Conservation (phyloP, 1,139 yeast species). For the Blastobotrys malaysiensis region DNA sequence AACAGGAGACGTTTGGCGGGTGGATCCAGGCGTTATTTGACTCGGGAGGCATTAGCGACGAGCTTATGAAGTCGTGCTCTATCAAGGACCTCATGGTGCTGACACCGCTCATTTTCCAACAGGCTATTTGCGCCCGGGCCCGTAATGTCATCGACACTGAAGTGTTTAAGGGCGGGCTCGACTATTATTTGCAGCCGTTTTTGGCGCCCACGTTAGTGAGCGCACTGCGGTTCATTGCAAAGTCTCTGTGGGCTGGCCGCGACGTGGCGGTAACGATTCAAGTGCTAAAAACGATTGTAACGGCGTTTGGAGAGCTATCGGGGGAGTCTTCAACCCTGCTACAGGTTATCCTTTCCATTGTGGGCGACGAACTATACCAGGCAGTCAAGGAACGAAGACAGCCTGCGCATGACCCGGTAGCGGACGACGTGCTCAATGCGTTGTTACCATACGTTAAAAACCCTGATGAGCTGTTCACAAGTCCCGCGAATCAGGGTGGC, state of each 20-base stretch:
- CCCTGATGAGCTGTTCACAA: conserved; percentile 1
- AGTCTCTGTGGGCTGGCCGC: conserved; percentile 35
- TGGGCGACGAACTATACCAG: conserved; percentile 26
- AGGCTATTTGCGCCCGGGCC: conserved; percentile 60
- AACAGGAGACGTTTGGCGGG: conserved; percentile 50
- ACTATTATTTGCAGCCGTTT: conserved; percentile 60
- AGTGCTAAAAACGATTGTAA: conserved; percentile 31
- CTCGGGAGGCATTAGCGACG: conserved; percentile 83
- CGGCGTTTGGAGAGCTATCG: conserved; percentile 32
- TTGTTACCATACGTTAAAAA: conserved; percentile 9
- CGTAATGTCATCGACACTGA: conserved; percentile 49
- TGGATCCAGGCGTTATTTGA: conserved; percentile 84
- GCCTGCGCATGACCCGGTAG: conserved; percentile 8
- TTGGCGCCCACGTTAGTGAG: conserved; percentile 43
- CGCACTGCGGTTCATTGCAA: conserved; percentile 38
- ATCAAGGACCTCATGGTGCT: conserved; percentile 64
- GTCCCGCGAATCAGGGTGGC: no score
- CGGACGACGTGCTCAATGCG: conserved; percentile 6
- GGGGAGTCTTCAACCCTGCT: conserved; percentile 39
- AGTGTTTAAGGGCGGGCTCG: conserved; percentile 51
- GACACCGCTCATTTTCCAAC: conserved; percentile 69
- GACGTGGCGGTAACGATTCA: conserved; percentile 31
- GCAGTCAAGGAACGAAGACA: conserved; percentile 16
- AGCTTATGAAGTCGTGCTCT: conserved; percentile 59
- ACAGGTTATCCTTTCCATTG: conserved; percentile 31